Percentiles rank a stretch among this genome's conserved stretches.
These are phyloP conservation scores for Pichia nanzhaoensis DNA, from an alignment of 805 yeast genomes.

Conservation along the genomic window DNA sequence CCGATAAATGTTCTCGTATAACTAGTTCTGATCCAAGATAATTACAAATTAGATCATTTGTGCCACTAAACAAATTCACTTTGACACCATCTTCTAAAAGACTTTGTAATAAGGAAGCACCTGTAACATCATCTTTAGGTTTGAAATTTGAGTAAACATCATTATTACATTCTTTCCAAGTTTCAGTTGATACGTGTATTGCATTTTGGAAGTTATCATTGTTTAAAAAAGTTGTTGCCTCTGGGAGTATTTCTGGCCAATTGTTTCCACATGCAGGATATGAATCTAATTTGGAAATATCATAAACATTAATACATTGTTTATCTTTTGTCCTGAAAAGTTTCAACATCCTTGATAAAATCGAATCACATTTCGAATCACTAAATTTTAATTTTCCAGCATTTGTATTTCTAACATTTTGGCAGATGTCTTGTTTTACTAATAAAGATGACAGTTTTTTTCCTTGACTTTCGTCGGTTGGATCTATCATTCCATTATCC, in stretches of 20 bases:
- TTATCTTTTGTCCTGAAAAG: conserved; percentile 14
- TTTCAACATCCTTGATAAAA: conserved; percentile 35
- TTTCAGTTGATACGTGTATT: conserved; percentile 36
- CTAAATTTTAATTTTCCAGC: conserved; percentile 18
- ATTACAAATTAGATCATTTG: conserved; percentile 85
- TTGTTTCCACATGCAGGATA: conserved; percentile 86
- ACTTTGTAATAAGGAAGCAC: conserved; percentile 61
- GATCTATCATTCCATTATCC: conserved; percentile 47
- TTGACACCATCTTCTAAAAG: conserved; percentile 49
- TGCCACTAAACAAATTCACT: conserved; percentile 77
- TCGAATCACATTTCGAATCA: conserved; percentile 31
- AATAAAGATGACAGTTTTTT: conserved; percentile 37
- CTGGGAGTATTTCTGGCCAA: conserved; percentile 71
- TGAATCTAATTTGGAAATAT: conserved; percentile 59
- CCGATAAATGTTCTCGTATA: conserved; percentile 43
- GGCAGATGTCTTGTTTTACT: conserved; percentile 52
- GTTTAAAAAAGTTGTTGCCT: conserved; percentile 46
- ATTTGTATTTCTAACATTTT: conserved; percentile 38
- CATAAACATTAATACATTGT: conserved; percentile 79
- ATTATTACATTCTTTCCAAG: conserved; percentile 77
- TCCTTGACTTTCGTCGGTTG: conserved; percentile 20
- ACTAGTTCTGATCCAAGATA: conserved; percentile 64
- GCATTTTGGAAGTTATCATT: conserved; percentile 38
- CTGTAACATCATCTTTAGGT: conserved; percentile 38
- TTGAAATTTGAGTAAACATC: conserved; percentile 47